These are phyloP conservation scores for Phylloporus sp. DNA, from an alignment of 768 basidiomycete species.

Conservation along the genomic window DNA sequence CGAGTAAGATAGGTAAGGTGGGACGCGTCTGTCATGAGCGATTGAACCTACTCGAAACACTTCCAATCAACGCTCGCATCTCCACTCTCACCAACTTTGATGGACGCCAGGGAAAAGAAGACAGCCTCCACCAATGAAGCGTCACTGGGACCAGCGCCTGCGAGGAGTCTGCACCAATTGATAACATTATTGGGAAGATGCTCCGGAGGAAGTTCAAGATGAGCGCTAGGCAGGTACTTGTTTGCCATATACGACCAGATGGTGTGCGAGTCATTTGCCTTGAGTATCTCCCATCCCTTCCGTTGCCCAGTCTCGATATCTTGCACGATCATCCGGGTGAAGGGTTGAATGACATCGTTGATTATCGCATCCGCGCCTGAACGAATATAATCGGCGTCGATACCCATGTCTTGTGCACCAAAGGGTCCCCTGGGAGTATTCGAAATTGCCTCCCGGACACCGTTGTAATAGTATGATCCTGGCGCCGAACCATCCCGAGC, in stretches of 20 bases:
- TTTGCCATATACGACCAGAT: conserved; percentile 18
- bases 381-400: conserved; percentile 9
- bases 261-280: conserved; percentile 25
- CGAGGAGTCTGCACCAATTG: conserved; percentile 20
- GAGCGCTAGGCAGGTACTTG: conserved; percentile 18
- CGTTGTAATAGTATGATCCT: conserved; percentile 8
- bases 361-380: conserved; percentile 17
- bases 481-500: conserved; percentile 9
- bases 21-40: background rate
- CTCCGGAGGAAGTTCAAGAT: conserved; percentile 12
- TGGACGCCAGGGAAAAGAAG: background rate
- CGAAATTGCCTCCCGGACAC: background rate
- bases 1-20: background rate
- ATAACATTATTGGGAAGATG: conserved; percentile 21
- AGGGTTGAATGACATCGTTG: conserved; percentile 14
- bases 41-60: conserved; percentile 6
- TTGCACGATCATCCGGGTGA: conserved; percentile 13
- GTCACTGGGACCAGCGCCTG: background rate
- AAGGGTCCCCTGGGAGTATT: background rate
- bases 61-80: conserved; percentile 2
- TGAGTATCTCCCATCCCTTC: conserved; percentile 27
- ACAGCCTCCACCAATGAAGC: background rate
- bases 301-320: conserved; percentile 16
- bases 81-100: background rate
- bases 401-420: conserved; percentile 4